Evolutionary conservation across 2,329 filamentous ascomycete genomes (phyloP).

Genomic region (Sclerotinia minor): DNA sequence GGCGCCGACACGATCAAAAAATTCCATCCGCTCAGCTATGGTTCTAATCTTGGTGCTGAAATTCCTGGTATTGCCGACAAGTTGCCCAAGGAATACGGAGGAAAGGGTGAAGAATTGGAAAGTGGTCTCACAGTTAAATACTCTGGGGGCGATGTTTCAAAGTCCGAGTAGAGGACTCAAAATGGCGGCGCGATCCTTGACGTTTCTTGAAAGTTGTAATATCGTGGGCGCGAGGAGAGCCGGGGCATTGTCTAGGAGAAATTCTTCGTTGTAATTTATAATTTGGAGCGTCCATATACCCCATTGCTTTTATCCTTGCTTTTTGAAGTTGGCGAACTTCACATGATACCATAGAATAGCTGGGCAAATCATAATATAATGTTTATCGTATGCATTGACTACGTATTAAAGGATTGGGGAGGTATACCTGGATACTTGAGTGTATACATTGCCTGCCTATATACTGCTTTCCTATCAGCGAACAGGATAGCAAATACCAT

Average conservation of each 20-base stretch:
- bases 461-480: neutral
- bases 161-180: neutral
- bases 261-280: neutral
- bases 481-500: neutral
- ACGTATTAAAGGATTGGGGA: neutral
- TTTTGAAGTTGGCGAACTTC: neutral
- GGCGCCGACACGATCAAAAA: slow-evolving; percentile 74
- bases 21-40: slow-evolving; percentile 76
- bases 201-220: neutral
- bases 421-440: neutral
- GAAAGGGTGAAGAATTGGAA: slow-evolving; percentile 56
- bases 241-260: neutral
- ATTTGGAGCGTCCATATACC: slow-evolving; percentile 19
- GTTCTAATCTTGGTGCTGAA: slow-evolving; percentile 65
- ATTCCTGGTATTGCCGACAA: slow-evolving; percentile 58
- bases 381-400: neutral
- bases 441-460: no score
- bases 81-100: slow-evolving; percentile 78
- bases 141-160: slow-evolving; percentile 20
- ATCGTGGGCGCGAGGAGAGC: neutral
- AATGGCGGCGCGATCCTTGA: neutral
- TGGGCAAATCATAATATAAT: neutral
- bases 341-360: slow-evolving; percentile 11
- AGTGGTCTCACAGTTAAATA: slow-evolving; percentile 41
- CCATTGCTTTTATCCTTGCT: slow-evolving; percentile 21